Percentiles rank a stretch among this genome's conserved stretches.
Evolutionary conservation across 805 yeast species (phyloP).

Genomic region (Candida ortonii): DNA sequence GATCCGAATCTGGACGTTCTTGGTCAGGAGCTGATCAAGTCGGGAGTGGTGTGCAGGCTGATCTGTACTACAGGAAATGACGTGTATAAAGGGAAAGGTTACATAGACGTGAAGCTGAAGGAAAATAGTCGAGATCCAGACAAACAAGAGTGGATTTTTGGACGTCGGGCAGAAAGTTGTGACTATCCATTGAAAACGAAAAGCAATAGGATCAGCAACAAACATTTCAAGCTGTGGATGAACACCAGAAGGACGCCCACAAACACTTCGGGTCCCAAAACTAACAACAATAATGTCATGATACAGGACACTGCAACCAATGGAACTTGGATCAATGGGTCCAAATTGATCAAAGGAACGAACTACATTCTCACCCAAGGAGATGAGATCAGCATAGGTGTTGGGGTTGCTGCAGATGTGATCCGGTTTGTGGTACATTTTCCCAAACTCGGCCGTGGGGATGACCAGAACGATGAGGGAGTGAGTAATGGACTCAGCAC

Average conservation of each 20-base stretch:
- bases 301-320: conserved; percentile 81
- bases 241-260: conserved; percentile 45
- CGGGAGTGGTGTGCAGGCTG: conserved; percentile 36
- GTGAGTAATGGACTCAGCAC: conserved; percentile 18
- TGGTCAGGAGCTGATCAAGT: conserved; percentile 25
- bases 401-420: conserved; percentile 75
- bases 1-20: conserved; percentile 26
- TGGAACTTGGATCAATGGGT: conserved; percentile 84
- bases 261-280: conserved; percentile 6
- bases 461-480: conserved; percentile 17
- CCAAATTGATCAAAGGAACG: conserved; percentile 67
- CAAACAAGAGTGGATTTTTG: conserved; percentile 47
- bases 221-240: conserved; percentile 68
- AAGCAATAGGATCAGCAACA: conserved; percentile 67
- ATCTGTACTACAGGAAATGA: conserved; percentile 32
- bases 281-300: conserved; percentile 36
- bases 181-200: conserved; percentile 61
- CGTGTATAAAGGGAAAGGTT: conserved; percentile 22
- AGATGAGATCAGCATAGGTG: conserved; percentile 88
- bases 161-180: conserved; percentile 59
- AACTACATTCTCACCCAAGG: conserved; percentile 86
- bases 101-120: conserved; percentile 32
- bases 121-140: conserved; percentile 10
- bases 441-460: conserved; percentile 32
- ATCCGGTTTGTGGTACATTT: conserved; percentile 51